Evolutionary conservation across 2,329 filamentous ascomycete species (phyloP).

Genomic region (Verticillium alfalfae): DNA sequence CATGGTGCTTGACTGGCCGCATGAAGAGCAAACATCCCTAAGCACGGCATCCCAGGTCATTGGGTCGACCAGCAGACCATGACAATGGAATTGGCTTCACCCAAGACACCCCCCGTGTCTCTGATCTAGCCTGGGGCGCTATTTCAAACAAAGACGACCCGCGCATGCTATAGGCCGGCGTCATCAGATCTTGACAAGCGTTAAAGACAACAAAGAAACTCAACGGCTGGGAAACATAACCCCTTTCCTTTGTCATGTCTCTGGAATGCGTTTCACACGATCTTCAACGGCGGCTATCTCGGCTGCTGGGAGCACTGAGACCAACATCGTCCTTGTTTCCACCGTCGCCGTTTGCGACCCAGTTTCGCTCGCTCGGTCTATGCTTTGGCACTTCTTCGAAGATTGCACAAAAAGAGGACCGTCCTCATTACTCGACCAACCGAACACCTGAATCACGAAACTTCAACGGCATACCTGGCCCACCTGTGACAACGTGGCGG

Average conservation of each 20-base stretch:
- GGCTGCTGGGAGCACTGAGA: not conserved
- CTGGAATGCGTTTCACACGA: not conserved
- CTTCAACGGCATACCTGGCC: not conserved
- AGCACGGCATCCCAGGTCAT: too few species aligned
- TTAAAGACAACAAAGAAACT: not conserved
- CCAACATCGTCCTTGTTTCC: not conserved
- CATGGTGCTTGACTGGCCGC: too few species aligned
- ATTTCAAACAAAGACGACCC: not conserved
- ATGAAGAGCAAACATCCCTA: too few species aligned
- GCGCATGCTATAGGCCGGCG: not conserved
- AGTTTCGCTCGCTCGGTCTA: not conserved
- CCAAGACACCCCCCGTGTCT: not conserved
- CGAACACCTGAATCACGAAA: too few species aligned
- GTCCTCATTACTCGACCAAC: too few species aligned
- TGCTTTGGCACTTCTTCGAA: too few species aligned
- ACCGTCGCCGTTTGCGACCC: not conserved
- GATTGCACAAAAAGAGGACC: too few species aligned
- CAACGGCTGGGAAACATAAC: not conserved
- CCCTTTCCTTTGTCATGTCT: not conserved
- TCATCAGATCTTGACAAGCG: not conserved
- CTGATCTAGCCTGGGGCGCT: not conserved
- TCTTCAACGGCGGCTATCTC: not conserved
- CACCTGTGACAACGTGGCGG: constrained; percentile 1
- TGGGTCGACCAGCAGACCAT: too few species aligned
- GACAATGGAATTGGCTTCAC: too few species aligned